Evolutionary conservation across 2,329 filamentous ascomycete genomes (phyloP), one percentile per base, ranked within the genome.

Genomic region (Penicillium sp.): DNA sequence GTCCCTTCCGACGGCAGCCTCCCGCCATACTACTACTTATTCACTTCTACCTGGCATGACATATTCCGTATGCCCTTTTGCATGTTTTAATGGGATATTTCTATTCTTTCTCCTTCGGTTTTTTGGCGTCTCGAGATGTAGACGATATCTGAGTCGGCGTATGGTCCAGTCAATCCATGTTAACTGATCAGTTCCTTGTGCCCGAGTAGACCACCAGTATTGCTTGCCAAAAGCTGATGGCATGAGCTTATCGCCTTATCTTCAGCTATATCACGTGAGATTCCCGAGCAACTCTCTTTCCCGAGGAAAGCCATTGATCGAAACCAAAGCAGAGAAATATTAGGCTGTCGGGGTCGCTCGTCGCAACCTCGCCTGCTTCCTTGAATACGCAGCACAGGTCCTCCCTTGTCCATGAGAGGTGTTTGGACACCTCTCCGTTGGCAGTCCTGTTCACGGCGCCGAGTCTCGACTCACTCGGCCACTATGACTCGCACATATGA

Each of bases 401-500:
- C 31, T 39, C 18, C 42, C 43, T 57, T 57, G 59, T 58, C 49
- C 42, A 68, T 67, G 65, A 58, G 55, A 61, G 50, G 58, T 37
- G 42, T 59, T 42, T 60, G 54, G 50, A 55, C 48, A 26, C 47
- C 51, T 45, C 36, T 49, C 46, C 48, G 39, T 51, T 55, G 40
- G 35, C 35, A 37, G 44, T 52, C 34, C 42, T 44, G 46, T 47
- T 51, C 53, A 32, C 47, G 57, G 44, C 64, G 62, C 44, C 51
- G 50, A 55, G 56, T 66, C 29, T 68, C 64, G 32, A 63, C 58
- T 46, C 50, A 46, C 50, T 57, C 63, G 28, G 46, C 55, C 56
- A 54, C 50, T 44, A 69, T 69, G 68, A 53, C 66, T 63, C 67
- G 67, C 40, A 64, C 62, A 49, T 70, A 70, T 54, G 65, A 66